Evolutionary conservation across 345 rosid species (phyloP), one percentile per base, ranked within the genome.

Genomic region (Dipteronia dyeriana): DNA sequence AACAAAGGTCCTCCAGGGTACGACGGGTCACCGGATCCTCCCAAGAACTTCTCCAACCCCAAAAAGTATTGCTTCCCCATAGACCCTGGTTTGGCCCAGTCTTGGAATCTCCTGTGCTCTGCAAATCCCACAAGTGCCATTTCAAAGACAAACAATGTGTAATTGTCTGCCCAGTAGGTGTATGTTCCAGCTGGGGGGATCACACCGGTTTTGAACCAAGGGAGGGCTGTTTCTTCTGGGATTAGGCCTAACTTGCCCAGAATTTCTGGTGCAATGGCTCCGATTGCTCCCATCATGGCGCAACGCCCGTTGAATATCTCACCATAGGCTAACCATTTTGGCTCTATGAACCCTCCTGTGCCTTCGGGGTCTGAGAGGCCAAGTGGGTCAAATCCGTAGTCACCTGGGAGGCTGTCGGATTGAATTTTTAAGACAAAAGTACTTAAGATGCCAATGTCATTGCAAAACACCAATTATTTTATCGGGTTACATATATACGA

Each of bases 311-410:
- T 93, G 88, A 96, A 83, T 71, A 96, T 19, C 84, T 96, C 99
- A 19, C 99, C 99, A 34, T 92, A 96, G 60, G 98, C 99, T 60
- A 96, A 67, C 99, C 99, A 96, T 82, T 72, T 89, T 1, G 99
- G 99, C 84, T 96, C 98, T 38, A 96, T 90, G 91, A 96, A 96
- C 60, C 95, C 98, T 73, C 99, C 98, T 5, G 98, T 80, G 29
- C 99, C 98, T 59, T 96, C 99, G 0, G 99, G 99, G 81, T 96
- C 99, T 3, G 99, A 96, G 16, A 96, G 98, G 25, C 99, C 99
- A 54, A 94, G 87, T 4, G 98, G 99, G 83, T 96, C 98, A 41
- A 96, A 96, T 49, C 99, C 98, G 14, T 17, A 93, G 85, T 95
- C 99, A 23, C 99, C 99, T 9, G 99, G 99, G 20, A 95, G 92